Evolutionary conservation across 352 stramenopile genomes (phyloP).

Genomic region (Globisporangium abappressorium): DNA sequence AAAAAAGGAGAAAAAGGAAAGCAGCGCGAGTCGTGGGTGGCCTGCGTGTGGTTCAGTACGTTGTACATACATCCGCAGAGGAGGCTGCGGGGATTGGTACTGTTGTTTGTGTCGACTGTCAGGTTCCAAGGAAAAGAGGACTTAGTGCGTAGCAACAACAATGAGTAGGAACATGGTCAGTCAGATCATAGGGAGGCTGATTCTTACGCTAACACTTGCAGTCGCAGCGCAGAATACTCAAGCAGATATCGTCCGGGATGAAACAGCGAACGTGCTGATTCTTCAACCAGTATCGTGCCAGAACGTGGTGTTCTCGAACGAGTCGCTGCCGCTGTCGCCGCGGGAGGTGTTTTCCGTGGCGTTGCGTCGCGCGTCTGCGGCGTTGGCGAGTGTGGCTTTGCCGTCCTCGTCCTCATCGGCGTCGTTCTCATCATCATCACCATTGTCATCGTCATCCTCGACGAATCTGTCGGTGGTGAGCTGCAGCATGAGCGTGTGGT

Average conservation of each 20-base stretch:
- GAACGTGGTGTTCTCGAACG: slow-evolving; percentile 20
- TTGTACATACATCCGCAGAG: no score
- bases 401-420: not conserved
- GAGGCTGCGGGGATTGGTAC: no score
- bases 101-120: no score
- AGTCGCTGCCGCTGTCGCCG: slow-evolving; percentile 23
- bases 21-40: no score
- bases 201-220: not conserved
- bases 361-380: slow-evolving; percentile 14
- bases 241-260: not conserved
- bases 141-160: no score
- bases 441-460: no score
- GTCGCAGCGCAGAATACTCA: not conserved
- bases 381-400: not conserved
- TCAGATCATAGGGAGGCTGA: no score
- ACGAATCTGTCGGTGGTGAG: slow-evolving; percentile 15
- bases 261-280: not conserved
- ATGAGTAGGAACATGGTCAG: no score
- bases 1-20: no score
- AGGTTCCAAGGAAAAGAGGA: no score
- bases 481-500: slow-evolving; percentile 14
- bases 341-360: slow-evolving; percentile 19
- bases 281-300: not conserved
- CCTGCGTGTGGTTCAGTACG: no score
- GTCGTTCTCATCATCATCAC: not conserved